These are phyloP conservation scores for Thermomucor indicae-seudaticae DNA, from an alignment of 371 early-diverging fungal species.

Conservation along the genomic window DNA sequence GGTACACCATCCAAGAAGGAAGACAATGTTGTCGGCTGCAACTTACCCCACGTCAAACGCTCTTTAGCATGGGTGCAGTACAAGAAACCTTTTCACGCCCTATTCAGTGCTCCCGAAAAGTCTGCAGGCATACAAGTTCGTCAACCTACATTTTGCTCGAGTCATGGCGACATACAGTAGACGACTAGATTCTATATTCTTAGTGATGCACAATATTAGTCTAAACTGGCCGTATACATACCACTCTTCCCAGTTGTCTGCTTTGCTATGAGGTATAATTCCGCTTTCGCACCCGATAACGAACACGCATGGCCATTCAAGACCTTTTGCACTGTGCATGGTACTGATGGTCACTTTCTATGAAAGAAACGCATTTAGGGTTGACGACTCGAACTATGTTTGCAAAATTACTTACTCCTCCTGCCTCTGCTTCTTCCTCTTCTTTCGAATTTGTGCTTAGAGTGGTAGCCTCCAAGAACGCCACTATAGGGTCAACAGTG, in stretches of 20 bases:
- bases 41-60: slow-evolving; percentile 5
- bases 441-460: slow-evolving; percentile 17
- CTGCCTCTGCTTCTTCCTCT: slow-evolving; percentile 25
- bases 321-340: slow-evolving; percentile 58
- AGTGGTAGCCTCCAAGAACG: slow-evolving; percentile 31
- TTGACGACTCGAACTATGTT: not conserved
- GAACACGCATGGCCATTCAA: slow-evolving; percentile 67
- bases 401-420: slow-evolving; percentile 12
- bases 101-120: too few species aligned
- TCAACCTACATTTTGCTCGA: slow-evolving; percentile 13
- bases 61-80: slow-evolving; percentile 10
- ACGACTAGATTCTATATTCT: slow-evolving; percentile 8
- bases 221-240: slow-evolving; percentile 57
- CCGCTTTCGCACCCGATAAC: slow-evolving; percentile 46
- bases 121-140: not conserved
- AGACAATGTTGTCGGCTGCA: not conserved
- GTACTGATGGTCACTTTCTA: slow-evolving; percentile 54
- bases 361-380: slow-evolving; percentile 2
- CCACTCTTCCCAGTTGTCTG: slow-evolving; percentile 34
- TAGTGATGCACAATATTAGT: slow-evolving; percentile 25
- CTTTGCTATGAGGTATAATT: slow-evolving; percentile 38
- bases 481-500: slow-evolving; percentile 13
- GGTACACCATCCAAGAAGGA: slow-evolving; percentile 8
- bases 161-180: slow-evolving; percentile 21
- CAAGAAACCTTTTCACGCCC: slow-evolving; percentile 3